Evolutionary conservation across 805 yeast species (phyloP).

Genomic region (Wickerhamomyces chaumierensis): DNA sequence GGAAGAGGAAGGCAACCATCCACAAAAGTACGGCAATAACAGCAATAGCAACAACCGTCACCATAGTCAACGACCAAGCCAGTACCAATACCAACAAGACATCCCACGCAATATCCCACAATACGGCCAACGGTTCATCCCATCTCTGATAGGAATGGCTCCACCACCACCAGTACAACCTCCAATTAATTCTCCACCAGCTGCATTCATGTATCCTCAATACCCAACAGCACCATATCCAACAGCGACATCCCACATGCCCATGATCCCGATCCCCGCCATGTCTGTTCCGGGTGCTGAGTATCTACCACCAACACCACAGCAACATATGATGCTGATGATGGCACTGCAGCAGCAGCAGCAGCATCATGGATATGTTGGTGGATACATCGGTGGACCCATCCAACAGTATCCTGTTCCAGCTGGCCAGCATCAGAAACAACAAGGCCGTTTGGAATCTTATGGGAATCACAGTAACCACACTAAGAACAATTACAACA

Average conservation of each 20-base stretch:
- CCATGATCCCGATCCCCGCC: too few species aligned
- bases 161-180: constrained; percentile 5
- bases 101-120: constrained; percentile 6
- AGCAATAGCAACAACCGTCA: background rate
- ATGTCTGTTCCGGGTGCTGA: too few species aligned
- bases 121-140: constrained; percentile 5
- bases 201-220: background rate
- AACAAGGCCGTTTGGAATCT: too few species aligned
- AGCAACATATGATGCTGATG: too few species aligned
- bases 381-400: too few species aligned
- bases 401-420: too few species aligned
- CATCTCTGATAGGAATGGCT: background rate
- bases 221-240: too few species aligned
- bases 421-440: too few species aligned
- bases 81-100: constrained; percentile 2
- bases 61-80: background rate
- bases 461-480: background rate
- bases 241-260: too few species aligned
- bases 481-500: background rate
- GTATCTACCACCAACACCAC: too few species aligned
- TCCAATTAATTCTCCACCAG: background rate
- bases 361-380: too few species aligned
- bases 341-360: too few species aligned
- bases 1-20: constrained; percentile 6
- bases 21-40: background rate